Evolutionary conservation across 306 rosid genomes (phyloP), one percentile per base, ranked within the genome.

Genomic region (Sicyos edulis): DNA sequence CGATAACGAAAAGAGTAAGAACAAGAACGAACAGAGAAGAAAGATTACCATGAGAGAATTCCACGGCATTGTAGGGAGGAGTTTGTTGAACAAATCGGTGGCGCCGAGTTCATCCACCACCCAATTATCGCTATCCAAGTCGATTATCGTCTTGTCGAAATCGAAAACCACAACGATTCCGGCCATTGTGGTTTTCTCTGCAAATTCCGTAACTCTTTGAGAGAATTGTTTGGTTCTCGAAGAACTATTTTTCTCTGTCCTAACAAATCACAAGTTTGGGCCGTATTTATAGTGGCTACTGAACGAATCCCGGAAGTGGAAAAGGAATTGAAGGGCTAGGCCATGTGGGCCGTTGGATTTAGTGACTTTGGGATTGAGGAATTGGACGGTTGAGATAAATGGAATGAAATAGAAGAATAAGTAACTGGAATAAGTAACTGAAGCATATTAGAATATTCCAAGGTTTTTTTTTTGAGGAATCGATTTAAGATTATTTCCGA

Each of bases 41-140:
- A 16, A 15, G 6, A 13, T 7, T 47, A 68, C 57, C 72, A 68
- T 68, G 42, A 68, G 44, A 47, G 72, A 68, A 34, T 68, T 68
- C 57, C 72, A 68, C 7, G 72, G 72, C 72, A 68, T 68, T 19
- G 57, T 68, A 21, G 72, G 72, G 72, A 68, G 57, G 20, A 68
- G 72, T 3, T 21, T 4, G 42, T 47, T 68, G 72, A 68, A 68
- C 72, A 68, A 67, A 67, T 67, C 72, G 14, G 72, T 22, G 37
- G 72, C 72, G 19, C 42, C 72, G 21, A 68, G 72, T 15, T 68
- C 72, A 2, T 68, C 72, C 44, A 68, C 72, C 72, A 49, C 72
- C 56, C 72, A 68, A 14, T 68, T 68, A 22, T 49, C 72, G 14
- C 72, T 47, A 22, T 67, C 72, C 12, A 22, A 21, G 42, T 67